Evolutionary conservation across 768 basidiomycete genomes (phyloP).

Genomic region (Hygrophorus pudorinus): DNA sequence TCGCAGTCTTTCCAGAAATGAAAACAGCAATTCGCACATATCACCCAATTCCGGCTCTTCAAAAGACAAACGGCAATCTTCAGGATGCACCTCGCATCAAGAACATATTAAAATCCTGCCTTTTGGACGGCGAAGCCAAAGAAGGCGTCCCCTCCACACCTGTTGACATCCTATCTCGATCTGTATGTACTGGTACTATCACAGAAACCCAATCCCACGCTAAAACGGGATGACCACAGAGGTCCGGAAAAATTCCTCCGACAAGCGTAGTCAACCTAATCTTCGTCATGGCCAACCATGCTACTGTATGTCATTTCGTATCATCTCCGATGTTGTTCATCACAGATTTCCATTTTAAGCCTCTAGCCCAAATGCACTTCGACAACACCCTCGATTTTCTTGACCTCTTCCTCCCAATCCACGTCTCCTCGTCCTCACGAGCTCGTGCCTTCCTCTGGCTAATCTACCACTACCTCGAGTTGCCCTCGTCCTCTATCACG

Average conservation of each 20-base stretch:
- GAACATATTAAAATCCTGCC: slow-evolving; percentile 76
- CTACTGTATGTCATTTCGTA: slow-evolving; percentile 41
- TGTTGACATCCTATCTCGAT: slow-evolving; percentile 59
- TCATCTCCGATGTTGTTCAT: not conserved
- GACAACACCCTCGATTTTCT: slow-evolving; percentile 66
- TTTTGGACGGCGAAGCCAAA: slow-evolving; percentile 42
- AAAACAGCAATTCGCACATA: slow-evolving; percentile 84
- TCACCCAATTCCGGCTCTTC: slow-evolving; percentile 83
- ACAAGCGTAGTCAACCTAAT: slow-evolving; percentile 83
- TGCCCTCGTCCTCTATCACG: slow-evolving; percentile 18
- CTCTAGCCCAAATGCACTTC: slow-evolving; percentile 60
- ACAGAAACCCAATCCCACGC: slow-evolving; percentile 6
- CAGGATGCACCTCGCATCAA: slow-evolving; percentile 91
- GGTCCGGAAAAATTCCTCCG: slow-evolving; percentile 54
- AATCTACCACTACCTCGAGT: slow-evolving; percentile 67
- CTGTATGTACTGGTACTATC: slow-evolving; percentile 31
- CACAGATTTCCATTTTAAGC: slow-evolving; percentile 24
- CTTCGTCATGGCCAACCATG: slow-evolving; percentile 74
- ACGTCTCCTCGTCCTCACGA: slow-evolving; percentile 63
- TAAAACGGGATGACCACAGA: slow-evolving; percentile 24
- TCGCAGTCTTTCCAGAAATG: slow-evolving; percentile 84
- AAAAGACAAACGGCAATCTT: slow-evolving; percentile 80
- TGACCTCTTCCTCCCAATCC: slow-evolving; percentile 72
- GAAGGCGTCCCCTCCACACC: slow-evolving; percentile 61
- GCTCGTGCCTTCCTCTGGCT: slow-evolving; percentile 79